Base-by-base conservation (phyloP, 2,329 filamentous ascomycete genomes). In the Stagonosporopsis rhizophila region DNA sequence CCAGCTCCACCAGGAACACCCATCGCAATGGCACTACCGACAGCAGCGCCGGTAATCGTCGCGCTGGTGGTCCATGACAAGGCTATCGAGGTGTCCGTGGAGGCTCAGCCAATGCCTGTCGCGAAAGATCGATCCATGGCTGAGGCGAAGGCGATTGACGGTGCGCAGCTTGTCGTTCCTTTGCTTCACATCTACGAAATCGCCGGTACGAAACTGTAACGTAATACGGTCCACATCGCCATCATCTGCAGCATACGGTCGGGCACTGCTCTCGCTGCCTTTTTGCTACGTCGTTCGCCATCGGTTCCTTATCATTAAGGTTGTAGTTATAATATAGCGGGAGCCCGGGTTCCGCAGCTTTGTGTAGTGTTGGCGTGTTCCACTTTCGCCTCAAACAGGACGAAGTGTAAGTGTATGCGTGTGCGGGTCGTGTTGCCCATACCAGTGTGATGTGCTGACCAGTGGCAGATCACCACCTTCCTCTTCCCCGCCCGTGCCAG, bases 401-500 rank as follows among this genome's bases (percentile, higher is more conserved):
- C 20, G 28, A 17, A 8, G 7, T 19, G 5, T 17, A 23, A 12
- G 35, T n/a, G 11, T 14, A 12, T 40, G 17, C 19, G 19, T 14
- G 8, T 40, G 17, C 19, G 19, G 19, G 20, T 51, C 4, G 20
- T 15, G 12, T 19, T 37, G 23, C 15, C 42, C 12, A 9, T 20
- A 11, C 11, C 32, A 25, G 22, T 37, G 17, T 23, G n/a, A 23
- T 23, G 22, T 34, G 30, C 17, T 51, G 28, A 28, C n/a, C 15
- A 4, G 3, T n/a, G 28, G 14, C 15, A 25, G 14, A 40, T 62
- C 65, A 75, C 72, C 72, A 74, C 38, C 67, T 58, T 59, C 72
- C 69, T 44, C 70, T 59, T 19, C 72, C 71, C 39, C 75, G 68
- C 17, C 77, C 78, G 66, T 66, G 59, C 58, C 66, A 68, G 22